Conservation (phyloP, 2,329 filamentous ascomycete genomes). For the Alternaria sp. region DNA sequence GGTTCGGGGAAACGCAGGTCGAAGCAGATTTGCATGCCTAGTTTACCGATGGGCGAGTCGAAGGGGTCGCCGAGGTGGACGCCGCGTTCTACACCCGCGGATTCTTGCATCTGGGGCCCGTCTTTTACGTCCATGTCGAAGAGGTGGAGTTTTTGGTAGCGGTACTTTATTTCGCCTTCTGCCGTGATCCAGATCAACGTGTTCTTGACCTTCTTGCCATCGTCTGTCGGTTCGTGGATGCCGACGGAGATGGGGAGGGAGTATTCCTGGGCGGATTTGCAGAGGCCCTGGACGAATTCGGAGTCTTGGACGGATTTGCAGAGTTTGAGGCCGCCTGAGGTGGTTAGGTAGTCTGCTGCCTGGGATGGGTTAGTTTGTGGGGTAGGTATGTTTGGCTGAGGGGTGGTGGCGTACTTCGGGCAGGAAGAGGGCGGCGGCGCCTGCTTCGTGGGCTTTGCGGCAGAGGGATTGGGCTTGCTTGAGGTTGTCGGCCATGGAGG, state of each 20-base stretch:
- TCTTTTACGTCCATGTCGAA: conserved; percentile 74
- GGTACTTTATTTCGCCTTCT: conserved; percentile 63
- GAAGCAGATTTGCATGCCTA: conserved; percentile 88
- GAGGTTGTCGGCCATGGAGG: conserved; percentile 79
- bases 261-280: conserved; percentile 68
- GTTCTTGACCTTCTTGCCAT: conserved; percentile 65
- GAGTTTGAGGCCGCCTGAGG: conserved; percentile 71
- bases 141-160: conserved; percentile 89
- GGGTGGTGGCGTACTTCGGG: conserved; percentile 58
- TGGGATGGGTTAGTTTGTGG: conserved; percentile 68
- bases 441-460: conserved; percentile 73
- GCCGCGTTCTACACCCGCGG: conserved; percentile 66
- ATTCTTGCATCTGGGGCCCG: conserved; percentile 67
- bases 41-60: conserved; percentile 68
- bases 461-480: conserved; percentile 76
- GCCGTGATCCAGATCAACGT: conserved; percentile 71
- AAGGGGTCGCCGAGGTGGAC: conserved; percentile 71
- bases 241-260: conserved; percentile 81
- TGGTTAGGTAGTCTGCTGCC: conserved; percentile 91
- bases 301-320: conserved; percentile 70
- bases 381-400: too few species aligned
- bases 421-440: conserved; percentile 86
- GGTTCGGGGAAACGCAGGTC: conserved; percentile 86
- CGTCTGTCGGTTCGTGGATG: conserved; percentile 66
- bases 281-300: conserved; percentile 78